phyloP scores from a whole-genome alignment of 108 stramenopile genomes.

The Cyclostephanos tholiformis region DNA sequence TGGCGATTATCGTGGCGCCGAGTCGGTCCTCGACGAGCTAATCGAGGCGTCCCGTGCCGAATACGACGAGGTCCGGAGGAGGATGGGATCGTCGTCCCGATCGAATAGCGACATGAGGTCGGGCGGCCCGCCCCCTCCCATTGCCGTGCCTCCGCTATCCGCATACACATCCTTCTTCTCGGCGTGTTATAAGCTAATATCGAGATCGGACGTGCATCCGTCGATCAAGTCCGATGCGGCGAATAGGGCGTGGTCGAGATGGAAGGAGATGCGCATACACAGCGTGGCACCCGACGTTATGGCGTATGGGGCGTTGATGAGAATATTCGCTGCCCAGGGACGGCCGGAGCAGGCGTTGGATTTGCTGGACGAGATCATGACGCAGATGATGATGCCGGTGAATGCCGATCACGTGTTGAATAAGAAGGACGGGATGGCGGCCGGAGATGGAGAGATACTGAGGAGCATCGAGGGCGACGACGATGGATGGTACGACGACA shows the following conservation, averaged over 20 bases:
- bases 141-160: conserved; percentile 61
- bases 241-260: conserved; percentile 73
- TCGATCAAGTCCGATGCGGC: conserved; percentile 73
- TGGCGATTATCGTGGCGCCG: conserved; percentile 82
- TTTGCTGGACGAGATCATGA: conserved; percentile 77
- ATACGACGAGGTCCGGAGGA: conserved; percentile 22
- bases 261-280: conserved; percentile 86
- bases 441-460: conserved; percentile 19
- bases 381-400: conserved; percentile 45
- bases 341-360: conserved; percentile 77
- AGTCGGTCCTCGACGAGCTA: conserved; percentile 75
- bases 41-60: conserved; percentile 37
- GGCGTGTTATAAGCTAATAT: conserved; percentile 80
- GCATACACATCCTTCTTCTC: conserved; percentile 85
- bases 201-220: conserved; percentile 67
- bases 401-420: conserved; percentile 36
- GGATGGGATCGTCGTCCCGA: background rate
- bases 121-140: conserved; percentile 14
- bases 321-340: conserved; percentile 75
- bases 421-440: conserved; percentile 13
- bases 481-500: conserved; percentile 48
- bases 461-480: conserved; percentile 46
- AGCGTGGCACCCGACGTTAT: conserved; percentile 80
- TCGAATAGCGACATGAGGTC: conserved; percentile 25
- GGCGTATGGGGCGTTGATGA: conserved; percentile 83